Base-by-base conservation (phyloP, 148 eudicot genomes). In the Amaranthus palmeri region DNA sequence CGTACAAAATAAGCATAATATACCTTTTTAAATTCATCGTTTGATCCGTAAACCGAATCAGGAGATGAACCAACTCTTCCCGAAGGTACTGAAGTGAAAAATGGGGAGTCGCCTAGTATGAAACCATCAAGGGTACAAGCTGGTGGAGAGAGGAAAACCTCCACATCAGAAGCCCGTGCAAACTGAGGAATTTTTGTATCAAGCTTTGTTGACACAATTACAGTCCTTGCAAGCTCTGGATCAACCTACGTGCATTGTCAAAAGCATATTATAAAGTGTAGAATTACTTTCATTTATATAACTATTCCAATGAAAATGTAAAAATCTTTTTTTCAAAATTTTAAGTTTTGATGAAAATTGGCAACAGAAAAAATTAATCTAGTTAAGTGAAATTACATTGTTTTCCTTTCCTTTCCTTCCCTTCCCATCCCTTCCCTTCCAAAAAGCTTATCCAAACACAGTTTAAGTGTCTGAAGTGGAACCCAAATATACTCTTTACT, bases 81-180 rank as follows among this genome's bases (percentile, higher is more conserved):
- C 45, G 98, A 95, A 72, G 98, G 98, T 57, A 95, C 98, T 64
- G 98, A 95, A 11, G 98, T 95, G 86, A 95, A 95, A 81, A 95
- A 95, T 18, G 98, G 98, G 10, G 98, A 89, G 74, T 87, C 96
- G 4, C 98, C 97, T 54, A 95, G 72, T 89, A 95, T 86, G 77
- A 91, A 84, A 41, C 98, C 97, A 80, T 91, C 97, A 43, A 95
- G 87, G 17, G 90, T 82, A 71, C 85, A 75, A 18, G 84, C 83
- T 68, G 96, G 97, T 46, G 98, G 98, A 70, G 98, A 89, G 72
- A 95, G 97, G 74, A 95, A 95, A 79, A 95, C 98, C 80, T 95
- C 98, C 67, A 95, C 98, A 76, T 95, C 98, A 66, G 98, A 91
- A 79, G 97, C 88, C 81, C 97, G 83, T 68, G 98, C 93, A 83